Percentiles rank a stretch among this genome's conserved stretches.
phyloP scores from a whole-genome alignment of 306 rosid genomes.

The Pueraria montana region DNA sequence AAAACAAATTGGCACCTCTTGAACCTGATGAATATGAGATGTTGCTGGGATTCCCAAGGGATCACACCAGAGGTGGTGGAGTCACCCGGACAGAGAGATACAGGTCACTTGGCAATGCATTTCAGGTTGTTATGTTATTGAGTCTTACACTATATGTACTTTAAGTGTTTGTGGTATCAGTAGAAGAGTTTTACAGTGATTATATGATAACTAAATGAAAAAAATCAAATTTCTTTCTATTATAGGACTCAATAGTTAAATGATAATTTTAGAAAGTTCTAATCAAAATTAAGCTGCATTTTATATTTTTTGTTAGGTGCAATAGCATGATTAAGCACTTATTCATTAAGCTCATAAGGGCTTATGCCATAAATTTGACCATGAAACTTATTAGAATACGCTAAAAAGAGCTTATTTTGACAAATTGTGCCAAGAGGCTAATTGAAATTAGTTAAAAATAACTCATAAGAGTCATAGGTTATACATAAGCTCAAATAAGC shows the following conservation, averaged over 20 bases:
- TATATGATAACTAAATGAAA: background rate
- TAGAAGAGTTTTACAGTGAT: background rate
- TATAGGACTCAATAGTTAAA: constrained; percentile 2
- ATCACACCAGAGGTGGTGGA: constrained; percentile 90
- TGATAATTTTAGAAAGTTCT: background rate
- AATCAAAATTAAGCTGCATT: background rate
- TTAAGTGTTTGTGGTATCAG: constrained; percentile 2
- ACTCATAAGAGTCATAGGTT: background rate
- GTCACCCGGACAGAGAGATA: constrained; percentile 72
- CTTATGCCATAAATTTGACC: background rate
- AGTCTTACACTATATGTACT: background rate
- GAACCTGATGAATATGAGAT: constrained; percentile 82
- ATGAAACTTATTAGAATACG: background rate
- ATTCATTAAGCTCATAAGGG: background rate
- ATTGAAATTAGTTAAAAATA: background rate
- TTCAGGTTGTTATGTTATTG: constrained; percentile 62
- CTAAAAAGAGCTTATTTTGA: background rate
- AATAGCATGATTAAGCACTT: too few species aligned
- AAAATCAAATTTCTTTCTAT: background rate
- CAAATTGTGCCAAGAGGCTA: background rate
- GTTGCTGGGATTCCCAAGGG: constrained; percentile 78
- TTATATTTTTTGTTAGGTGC: too few species aligned
- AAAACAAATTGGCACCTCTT: constrained; percentile 79
- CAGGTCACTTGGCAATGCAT: constrained; percentile 78
- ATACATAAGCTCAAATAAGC: background rate